Base-by-base conservation (phyloP, 495 filamentous ascomycete species). In the Articulospora tetracladia region DNA sequence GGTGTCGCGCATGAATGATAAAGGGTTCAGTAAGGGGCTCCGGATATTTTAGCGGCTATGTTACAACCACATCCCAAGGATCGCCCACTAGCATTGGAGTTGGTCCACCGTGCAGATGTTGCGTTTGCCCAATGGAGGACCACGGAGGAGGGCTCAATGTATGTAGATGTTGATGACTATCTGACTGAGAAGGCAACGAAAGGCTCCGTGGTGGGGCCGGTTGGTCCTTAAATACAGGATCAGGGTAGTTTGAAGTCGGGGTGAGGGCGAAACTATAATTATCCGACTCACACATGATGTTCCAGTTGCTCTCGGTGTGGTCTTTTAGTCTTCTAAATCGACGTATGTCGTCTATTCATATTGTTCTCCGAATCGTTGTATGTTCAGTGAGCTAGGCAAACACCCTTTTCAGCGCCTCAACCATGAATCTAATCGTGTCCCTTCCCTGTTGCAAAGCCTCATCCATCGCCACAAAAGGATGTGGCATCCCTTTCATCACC, bases 391-490 rank as follows among this genome's bases (percentile, higher is more conserved):
- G 8, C 30, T 47, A 61, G 32, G 59, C 63, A 71, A 67, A 70
- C 59, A 55, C 63, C 53, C 72, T 71, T 50, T 73, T 74, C 63
- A 83, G 61, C 6, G 75, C 68, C 56, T 83, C 79, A 63, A 79
- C 81, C 73, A 83, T 80, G 61, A 77, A 65, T 0, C 75, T 79
- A 63, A 85, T 82, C 4, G 78, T 79, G 55, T 78, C 67, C 59
- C 71, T 80, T 0, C 81, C 82, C 55, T 79, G 80, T 30, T 77
- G 71, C 49, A 84, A 65, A 4, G 72, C 81, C 11, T 70, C 77
- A 70, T 85, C 82, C 82, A 84, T 84, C 10, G 80, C 81, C 58
- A 85, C 69, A 66, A 84, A 84, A n/a, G 82, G 82, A 72, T 85
- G 82, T 13, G 81, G 82, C 79, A 82, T 82, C 0, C 80, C 80